Evolutionary conservation across 176 grass and related monocot species (phyloP), one percentile per base, ranked within the genome.

Genomic region (Lolium perenne): DNA sequence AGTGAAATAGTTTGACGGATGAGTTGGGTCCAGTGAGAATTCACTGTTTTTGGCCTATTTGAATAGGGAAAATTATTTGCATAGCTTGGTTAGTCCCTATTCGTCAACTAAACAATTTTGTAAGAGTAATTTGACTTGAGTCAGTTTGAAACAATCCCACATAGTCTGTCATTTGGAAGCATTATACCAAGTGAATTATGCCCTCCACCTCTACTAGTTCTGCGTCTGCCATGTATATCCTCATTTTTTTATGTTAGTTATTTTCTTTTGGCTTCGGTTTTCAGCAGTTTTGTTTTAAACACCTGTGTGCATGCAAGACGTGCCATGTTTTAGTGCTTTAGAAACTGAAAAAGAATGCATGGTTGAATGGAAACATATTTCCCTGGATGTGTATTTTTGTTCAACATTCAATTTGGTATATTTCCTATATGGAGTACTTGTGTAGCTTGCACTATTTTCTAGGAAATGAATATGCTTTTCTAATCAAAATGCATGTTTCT

Each of bases 401-500:
- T 55, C 15, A 80, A 66, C 47, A 82, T 55, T 82, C 80, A 69
- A 38, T 82, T 53, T 82, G 12, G 10, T 12, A 9, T 83, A 72
- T 72, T 72, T 83, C 35, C 38, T 83, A 18, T 63, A 10, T 11
- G 17, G 16, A 69, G 38, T 58, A 45, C 64, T 73, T 64, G 51
- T 71, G 51, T 60, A 50, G 47, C 38, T 71, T 86, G 49, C 38
- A 35, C 63, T 58, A 47, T 60, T 79, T 60, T 80, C 11, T 70
- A 45, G 55, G 56, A 76, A 82, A 76, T 67, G 6, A 14, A 76
- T 85, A 48, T 68, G 4, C 54, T 71, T 85, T 22, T 82, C 38
- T 88, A 41, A 72, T 76, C 45, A 25, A 68, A 13, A 78, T 63
- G 47, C 60, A 20, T 47, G 80, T 13, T 56, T 80, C 72, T 83